These are phyloP conservation scores for Volutella citrinella DNA, from an alignment of 2,329 filamentous ascomycete species.

Conservation along the genomic window DNA sequence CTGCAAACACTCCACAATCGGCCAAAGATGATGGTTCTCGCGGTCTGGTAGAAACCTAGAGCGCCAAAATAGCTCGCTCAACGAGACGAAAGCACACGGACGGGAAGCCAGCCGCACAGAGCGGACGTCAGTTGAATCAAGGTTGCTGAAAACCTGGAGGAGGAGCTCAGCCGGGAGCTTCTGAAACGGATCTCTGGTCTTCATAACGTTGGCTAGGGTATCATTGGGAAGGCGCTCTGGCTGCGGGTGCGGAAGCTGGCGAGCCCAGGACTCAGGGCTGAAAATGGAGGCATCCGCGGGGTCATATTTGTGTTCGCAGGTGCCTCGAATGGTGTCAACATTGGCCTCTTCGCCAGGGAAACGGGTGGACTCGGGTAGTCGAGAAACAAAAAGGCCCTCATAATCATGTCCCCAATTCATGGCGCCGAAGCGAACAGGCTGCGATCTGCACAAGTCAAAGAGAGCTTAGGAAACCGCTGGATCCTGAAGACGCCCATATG, in stretches of 20 bases:
- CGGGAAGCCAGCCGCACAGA: constrained; percentile 3
- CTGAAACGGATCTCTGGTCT: constrained; percentile 2
- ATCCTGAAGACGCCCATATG: neutral
- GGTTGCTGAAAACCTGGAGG: neutral
- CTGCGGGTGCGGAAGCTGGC: too few species aligned
- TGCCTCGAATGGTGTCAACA: neutral
- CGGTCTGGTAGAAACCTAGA: constrained; percentile 4
- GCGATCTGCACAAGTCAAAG: constrained; percentile 10
- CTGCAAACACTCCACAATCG: too few species aligned
- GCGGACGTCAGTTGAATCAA: constrained; percentile 1
- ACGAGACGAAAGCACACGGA: neutral
- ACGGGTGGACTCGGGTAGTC: neutral
- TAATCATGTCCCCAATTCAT: constrained; percentile 8
- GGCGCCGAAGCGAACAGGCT: constrained; percentile 1
- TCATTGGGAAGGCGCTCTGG: too few species aligned
- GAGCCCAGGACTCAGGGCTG: neutral
- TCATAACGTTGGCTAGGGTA: too few species aligned
- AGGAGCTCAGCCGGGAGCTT: constrained; percentile 3
- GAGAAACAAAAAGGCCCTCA: constrained; percentile 3
- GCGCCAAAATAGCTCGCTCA: constrained; percentile 1
- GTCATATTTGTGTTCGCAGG: neutral
- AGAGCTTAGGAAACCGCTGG: constrained; percentile 2
- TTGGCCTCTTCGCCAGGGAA: constrained; percentile 8
- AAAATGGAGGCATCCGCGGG: constrained; percentile 2
- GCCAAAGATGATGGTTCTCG: too few species aligned